Base-by-base conservation (phyloP, 2,329 filamentous ascomycete species). In the Fusarium agapanthi region DNA sequence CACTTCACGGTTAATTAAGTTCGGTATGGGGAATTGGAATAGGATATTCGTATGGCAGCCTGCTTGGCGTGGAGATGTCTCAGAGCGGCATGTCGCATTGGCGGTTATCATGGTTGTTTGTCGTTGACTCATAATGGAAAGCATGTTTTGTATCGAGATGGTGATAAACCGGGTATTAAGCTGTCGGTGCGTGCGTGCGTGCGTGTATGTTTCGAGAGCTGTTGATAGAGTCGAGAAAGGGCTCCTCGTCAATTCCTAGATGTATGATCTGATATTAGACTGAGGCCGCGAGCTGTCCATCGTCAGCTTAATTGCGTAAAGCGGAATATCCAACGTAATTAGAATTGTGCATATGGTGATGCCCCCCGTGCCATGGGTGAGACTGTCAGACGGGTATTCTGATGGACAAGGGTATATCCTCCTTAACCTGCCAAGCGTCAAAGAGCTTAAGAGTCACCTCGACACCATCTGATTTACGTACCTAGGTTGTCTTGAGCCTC, bases 1-100 rank as follows among this genome's bases (percentile, higher is more conserved):
- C 30, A 40, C 45, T 43, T 41, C 37, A 45, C 35, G 38, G 45
- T 34, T 26, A 18, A 38, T 24, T 13, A 20, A 12, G n/a, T 44
- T 41, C 43, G 20, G 18, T 26, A 50, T 47, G 28, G 30, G 38
- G 40, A 20, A 41, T 16, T 37, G n/a, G 26, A 50, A 50, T 43
- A 67, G 30, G 20, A 40, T 64, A 40, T 51, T 44, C 38, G 37
- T 37, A 34, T 45, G 61, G 66, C 35, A 69, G 66, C 66, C 66
- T 69, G 66, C 66, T 69, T 69, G 66, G 65, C 65, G 65, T 58
- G 20, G n/a, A 47, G 53, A 63, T 53, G 50, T 69, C 58, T 58
- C 51, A 51, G 65, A 26, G 50, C 37, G 44, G 26, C 18, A 67
- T 66, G 61, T 64, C 34, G 44, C 28, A 48, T 48, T 38, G 65